Evolutionary conservation across 495 filamentous ascomycete genomes (phyloP), one percentile per base, ranked within the genome.

Genomic region (Penicillium atrosanguineum): DNA sequence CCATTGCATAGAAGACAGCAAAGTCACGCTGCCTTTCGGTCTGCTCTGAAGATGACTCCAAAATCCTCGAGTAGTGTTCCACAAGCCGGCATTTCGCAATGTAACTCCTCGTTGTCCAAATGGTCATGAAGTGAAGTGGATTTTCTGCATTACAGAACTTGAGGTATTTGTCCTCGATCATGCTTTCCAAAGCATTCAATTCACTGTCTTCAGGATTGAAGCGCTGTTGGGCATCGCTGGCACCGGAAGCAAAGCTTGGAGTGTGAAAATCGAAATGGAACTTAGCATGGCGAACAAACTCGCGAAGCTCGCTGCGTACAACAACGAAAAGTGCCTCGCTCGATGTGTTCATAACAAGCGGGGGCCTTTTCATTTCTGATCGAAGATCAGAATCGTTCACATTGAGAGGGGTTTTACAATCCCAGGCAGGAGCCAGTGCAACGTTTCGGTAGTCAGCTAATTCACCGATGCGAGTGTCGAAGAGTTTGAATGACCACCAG

Each of bases 401-500:
- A 56, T 85, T 83, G 23, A 79, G 63, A 31, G 82, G 81, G 20
- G 65, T 54, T 34, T 55, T 65, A 60, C 80, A 83, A 64, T 84
- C 78, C 80, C 81, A 85, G 23, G 70, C 79, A 0, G 81, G 82
- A 55, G 59, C 53, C 11, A 83, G 58, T 6, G 56, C 67, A 1
- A 63, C 47, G 7, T 55, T 56, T 52, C 70, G 75, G 42, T 63
- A 63, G 31, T 72, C 61, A 6, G 71, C 46, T 34, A 82, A 57
- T 53, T 81, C 77, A 61, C 73, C 43, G 19, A 81, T 73, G 29
- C 82, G 81, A 49, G 49, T 53, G 50, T 86, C 81, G 37, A 84
- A 77, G 26, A 76, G 44, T 0, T 76, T 59, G 2, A 85, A 66
- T 4, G 81, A 66, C 83, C 82, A 85, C 82, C 81, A 86, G 0